These are phyloP conservation scores for Microsporum ferrugineum DNA, from an alignment of 2,329 filamentous ascomycete genomes.

Conservation along the genomic window DNA sequence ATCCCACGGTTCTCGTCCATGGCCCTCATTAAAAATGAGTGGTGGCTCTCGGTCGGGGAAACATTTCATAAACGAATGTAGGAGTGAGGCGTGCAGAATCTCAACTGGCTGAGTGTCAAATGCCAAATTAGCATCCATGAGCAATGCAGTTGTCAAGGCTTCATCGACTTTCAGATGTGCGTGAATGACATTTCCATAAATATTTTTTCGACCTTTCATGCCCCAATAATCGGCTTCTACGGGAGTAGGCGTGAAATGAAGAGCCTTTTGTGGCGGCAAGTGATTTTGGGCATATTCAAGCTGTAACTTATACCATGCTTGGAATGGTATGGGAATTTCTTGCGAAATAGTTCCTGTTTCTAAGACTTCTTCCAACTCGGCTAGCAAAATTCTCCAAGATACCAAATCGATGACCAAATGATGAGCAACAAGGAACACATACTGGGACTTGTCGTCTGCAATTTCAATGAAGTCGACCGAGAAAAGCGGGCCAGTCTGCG, in stretches of 20 bases:
- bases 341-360: constrained; percentile 17
- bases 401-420: constrained; percentile 32
- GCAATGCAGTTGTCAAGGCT: constrained; percentile 13
- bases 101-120: constrained; percentile 29
- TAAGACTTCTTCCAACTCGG: constrained; percentile 30
- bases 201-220: neutral
- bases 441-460: constrained; percentile 18
- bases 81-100: constrained; percentile 27
- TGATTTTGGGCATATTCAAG: constrained; percentile 16
- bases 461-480: constrained; percentile 34
- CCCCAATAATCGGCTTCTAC: constrained; percentile 7
- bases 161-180: neutral
- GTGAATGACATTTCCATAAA: neutral
- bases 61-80: constrained; percentile 34
- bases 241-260: neutral
- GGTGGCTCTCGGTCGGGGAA: constrained; percentile 33
- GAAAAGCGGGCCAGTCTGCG: constrained; percentile 30
- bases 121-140: constrained; percentile 25
- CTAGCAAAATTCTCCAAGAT: constrained; percentile 31
- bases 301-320: constrained; percentile 29
- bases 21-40: constrained; percentile 40
- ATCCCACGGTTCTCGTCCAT: constrained; percentile 39
- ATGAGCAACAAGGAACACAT: constrained; percentile 28
- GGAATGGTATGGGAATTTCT: constrained; percentile 25
- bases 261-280: neutral